These are phyloP conservation scores for Pleurotus pulmonarius DNA, from an alignment of 768 basidiomycete species.

Conservation along the genomic window DNA sequence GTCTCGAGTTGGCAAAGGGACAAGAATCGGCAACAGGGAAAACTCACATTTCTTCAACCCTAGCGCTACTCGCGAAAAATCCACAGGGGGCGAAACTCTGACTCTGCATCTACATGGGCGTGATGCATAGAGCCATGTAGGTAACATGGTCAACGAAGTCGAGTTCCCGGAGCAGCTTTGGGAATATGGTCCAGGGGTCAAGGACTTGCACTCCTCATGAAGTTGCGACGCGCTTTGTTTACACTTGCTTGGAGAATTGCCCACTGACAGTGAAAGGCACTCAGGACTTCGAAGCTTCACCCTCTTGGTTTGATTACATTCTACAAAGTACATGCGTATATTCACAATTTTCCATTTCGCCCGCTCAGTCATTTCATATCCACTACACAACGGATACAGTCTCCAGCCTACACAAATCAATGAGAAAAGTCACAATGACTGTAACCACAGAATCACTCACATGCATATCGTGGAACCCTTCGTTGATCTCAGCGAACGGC, in stretches of 20 bases:
- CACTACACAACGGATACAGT: slow-evolving; percentile 94
- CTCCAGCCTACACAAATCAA: slow-evolving; percentile 50
- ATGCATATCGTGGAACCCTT: slow-evolving; percentile 96
- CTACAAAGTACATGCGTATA: not conserved
- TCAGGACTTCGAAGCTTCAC: too few relatives aligned
- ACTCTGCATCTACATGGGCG: not conserved
- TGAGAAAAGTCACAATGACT: slow-evolving; percentile 1
- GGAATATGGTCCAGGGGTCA: too few relatives aligned
- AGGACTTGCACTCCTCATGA: too few relatives aligned
- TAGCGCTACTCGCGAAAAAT: not conserved
- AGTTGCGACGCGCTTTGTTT: too few relatives aligned
- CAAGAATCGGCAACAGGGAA: too few relatives aligned
- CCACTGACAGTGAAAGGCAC: too few relatives aligned
- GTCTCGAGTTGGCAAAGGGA: too few relatives aligned
- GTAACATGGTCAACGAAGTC: not conserved
- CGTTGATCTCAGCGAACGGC: slow-evolving; percentile 70
- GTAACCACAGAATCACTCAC: slow-evolving; percentile 46
- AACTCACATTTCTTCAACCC: too few relatives aligned
- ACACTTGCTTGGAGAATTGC: too few relatives aligned
- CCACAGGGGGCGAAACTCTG: not conserved
- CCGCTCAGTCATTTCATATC: slow-evolving; percentile 63
- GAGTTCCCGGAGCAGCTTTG: too few relatives aligned
- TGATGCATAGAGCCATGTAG: not conserved
- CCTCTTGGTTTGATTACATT: too few relatives aligned
- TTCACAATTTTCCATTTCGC: not conserved